These are phyloP conservation scores for Aciculosporium take DNA, from an alignment of 2,329 filamentous ascomycete genomes.

Conservation along the genomic window DNA sequence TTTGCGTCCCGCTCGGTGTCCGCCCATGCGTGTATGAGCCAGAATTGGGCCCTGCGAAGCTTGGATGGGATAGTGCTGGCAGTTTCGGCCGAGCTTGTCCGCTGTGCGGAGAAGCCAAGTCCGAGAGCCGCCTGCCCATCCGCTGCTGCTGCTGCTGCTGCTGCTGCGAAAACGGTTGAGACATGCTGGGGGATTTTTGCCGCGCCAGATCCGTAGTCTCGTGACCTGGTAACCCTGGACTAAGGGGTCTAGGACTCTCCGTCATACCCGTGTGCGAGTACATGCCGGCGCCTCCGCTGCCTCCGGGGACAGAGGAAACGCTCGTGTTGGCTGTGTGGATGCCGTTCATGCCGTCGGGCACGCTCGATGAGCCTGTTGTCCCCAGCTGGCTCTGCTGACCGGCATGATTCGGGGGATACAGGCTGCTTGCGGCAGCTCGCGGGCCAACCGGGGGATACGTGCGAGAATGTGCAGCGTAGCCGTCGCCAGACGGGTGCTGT, in stretches of 20 bases:
- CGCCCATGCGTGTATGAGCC: conserved; percentile 18
- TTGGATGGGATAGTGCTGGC: conserved; percentile 22
- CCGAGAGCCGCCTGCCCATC: conserved; percentile 37
- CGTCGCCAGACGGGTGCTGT: conserved; percentile 47
- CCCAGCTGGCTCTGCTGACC: conserved; percentile 36
- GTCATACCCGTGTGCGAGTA: conserved; percentile 64
- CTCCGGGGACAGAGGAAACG: conserved; percentile 33
- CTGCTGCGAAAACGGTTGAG: conserved; percentile 50
- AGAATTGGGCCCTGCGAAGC: conserved; percentile 19
- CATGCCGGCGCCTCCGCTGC: conserved; percentile 37
- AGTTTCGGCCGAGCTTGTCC: conserved; percentile 25
- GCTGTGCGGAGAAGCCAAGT: conserved; percentile 39
- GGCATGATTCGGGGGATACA: conserved; percentile 49
- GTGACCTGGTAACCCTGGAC: conserved; percentile 43
- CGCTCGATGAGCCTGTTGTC: conserved; percentile 38
- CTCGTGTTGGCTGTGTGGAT: conserved; percentile 35
- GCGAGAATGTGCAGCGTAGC: conserved; percentile 49
- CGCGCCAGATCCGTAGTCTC: conserved; percentile 36
- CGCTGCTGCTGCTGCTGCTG: conserved; percentile 17
- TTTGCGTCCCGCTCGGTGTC: conserved; percentile 36
- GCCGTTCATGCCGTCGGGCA: conserved; percentile 26
- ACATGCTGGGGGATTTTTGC: conserved; percentile 52
- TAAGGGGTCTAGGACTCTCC: conserved; percentile 76
- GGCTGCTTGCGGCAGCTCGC: conserved; percentile 34
- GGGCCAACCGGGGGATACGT: conserved; percentile 63